Evolutionary conservation across 2,329 filamentous ascomycete genomes (phyloP).

Genomic region (Lachnellula arida): DNA sequence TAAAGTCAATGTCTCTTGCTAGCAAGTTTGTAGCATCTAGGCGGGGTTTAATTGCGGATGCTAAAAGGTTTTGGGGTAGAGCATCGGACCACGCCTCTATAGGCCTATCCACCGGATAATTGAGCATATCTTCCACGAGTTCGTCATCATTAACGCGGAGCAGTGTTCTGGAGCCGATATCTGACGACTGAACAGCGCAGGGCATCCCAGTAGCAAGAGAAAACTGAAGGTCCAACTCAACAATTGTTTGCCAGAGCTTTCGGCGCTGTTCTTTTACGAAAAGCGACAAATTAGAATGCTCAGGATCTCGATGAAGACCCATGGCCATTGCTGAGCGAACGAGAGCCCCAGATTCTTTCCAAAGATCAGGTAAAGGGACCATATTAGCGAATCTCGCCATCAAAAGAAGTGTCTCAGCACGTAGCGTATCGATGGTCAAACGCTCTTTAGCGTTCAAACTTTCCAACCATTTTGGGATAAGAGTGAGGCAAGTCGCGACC

Average conservation of each 20-base stretch:
- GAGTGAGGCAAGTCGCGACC: conserved; percentile 4
- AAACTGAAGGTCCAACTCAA: conserved; percentile 49
- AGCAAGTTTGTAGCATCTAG: conserved; percentile 15
- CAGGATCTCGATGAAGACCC: conserved; percentile 54
- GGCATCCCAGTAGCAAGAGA: conserved; percentile 47
- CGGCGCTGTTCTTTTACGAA: conserved; percentile 49
- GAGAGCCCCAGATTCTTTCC: conserved; percentile 35
- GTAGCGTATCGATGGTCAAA: conserved; percentile 11
- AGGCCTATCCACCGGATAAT: conserved; percentile 13
- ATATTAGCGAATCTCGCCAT: conserved; percentile 6
- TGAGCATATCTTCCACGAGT: conserved; percentile 12
- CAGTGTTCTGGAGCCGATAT: conserved; percentile 46
- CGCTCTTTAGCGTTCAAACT: conserved; percentile 12
- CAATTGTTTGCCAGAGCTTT: conserved; percentile 50
- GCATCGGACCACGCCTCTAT: conserved; percentile 14
- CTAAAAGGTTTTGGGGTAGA: conserved; percentile 16
- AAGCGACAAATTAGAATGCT: conserved; percentile 40
- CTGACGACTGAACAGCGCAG: conserved; percentile 40
- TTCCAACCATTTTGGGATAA: conserved; percentile 18
- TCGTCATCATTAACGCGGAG: conserved; percentile 37
- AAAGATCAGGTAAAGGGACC: conserved; percentile 1
- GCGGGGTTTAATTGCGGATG: conserved; percentile 10
- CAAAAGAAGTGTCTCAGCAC: conserved; percentile 14
- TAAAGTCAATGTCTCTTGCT: conserved; percentile 13
- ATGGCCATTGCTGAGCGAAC: conserved; percentile 51